These are phyloP conservation scores for Colletotrichum coccodes DNA, from an alignment of 2,329 filamentous ascomycete species.

Conservation along the genomic window DNA sequence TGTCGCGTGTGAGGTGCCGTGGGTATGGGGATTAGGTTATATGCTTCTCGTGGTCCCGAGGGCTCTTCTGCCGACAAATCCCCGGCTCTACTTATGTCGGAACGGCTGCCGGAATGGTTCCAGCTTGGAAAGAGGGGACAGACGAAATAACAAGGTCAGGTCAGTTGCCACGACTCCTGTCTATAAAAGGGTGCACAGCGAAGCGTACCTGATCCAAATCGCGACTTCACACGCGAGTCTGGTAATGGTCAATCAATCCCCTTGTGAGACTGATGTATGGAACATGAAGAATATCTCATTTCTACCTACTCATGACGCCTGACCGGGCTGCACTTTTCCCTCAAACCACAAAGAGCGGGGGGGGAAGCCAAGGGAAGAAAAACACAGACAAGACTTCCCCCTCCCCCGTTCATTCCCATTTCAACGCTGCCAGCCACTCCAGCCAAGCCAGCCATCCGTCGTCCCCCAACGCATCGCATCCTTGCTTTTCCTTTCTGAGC, in stretches of 20 bases:
- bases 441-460: background rate
- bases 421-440: conserved; percentile 14
- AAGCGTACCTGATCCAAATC: background rate
- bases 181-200: background rate
- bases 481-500: background rate
- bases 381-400: conserved; percentile 10
- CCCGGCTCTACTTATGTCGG: too few relatives aligned
- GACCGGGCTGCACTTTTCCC: conserved; percentile 33
- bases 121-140: background rate
- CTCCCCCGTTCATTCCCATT: conserved; percentile 18
- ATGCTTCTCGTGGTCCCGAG: too few relatives aligned
- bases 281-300: conserved; percentile 33
- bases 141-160: background rate
- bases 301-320: conserved; percentile 35
- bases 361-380: background rate
- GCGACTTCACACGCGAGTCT: background rate
- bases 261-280: too few relatives aligned
- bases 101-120: too few relatives aligned
- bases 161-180: too few relatives aligned
- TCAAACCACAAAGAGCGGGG: conserved; percentile 24
- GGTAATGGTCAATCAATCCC: too few relatives aligned
- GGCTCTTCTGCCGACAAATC: too few relatives aligned
- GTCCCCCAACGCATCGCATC: background rate
- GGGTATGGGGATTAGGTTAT: background rate
- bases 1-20: background rate